phyloP scores from a whole-genome alignment of 345 rosid species.

The Syzygium aromaticum region DNA sequence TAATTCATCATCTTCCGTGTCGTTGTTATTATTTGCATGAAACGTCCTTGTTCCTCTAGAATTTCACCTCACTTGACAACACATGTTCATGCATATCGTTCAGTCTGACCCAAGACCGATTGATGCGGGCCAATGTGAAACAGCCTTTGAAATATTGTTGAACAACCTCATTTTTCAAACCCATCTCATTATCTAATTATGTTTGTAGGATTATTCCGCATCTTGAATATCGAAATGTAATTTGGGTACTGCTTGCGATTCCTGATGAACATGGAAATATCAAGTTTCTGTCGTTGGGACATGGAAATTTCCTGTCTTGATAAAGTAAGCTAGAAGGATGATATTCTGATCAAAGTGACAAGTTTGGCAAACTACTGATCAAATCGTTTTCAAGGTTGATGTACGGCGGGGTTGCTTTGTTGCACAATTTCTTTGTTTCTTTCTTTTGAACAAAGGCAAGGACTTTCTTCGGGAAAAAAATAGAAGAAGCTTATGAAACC shows the following conservation, averaged over 20 bases:
- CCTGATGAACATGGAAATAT: neutral
- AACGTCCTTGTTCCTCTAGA: neutral
- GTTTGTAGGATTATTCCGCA: neutral
- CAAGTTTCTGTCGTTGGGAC: neutral
- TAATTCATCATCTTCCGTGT: neutral
- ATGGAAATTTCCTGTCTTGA: neutral
- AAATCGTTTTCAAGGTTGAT: neutral
- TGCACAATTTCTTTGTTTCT: neutral
- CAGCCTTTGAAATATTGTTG: neutral
- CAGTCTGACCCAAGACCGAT: neutral
- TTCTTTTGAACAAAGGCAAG: neutral
- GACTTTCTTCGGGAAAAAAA: neutral
- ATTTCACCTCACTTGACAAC: neutral
- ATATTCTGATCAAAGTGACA: no score
- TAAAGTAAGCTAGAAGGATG: neutral
- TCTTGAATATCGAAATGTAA: neutral
- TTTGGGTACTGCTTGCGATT: neutral
- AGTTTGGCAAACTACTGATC: neutral
- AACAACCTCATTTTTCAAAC: neutral
- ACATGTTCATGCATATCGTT: neutral
- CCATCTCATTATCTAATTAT: neutral
- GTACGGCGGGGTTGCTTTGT: neutral
- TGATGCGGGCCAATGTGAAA: neutral
- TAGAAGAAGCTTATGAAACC: neutral
- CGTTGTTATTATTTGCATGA: neutral